phyloP scores from a whole-genome alignment of 768 basidiomycete genomes.

The Russula abietina region DNA sequence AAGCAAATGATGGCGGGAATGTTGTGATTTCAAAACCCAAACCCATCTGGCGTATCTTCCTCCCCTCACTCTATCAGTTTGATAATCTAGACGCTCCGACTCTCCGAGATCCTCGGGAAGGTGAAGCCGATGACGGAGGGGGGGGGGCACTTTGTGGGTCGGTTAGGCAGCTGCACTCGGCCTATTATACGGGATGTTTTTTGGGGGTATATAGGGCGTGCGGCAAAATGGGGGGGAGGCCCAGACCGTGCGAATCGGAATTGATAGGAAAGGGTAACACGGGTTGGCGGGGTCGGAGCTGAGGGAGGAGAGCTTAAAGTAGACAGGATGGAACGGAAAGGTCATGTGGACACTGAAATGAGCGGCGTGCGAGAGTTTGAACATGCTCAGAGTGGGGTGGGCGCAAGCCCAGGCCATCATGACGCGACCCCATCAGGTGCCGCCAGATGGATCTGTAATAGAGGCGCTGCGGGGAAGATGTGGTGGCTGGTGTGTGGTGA shows the following conservation, averaged over 20 bases:
- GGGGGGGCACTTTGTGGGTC: background rate
- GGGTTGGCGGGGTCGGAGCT: conserved; percentile 9
- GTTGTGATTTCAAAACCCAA: background rate
- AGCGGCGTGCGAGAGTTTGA: conserved; percentile 15
- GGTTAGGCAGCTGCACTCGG: background rate
- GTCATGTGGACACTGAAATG: conserved; percentile 20
- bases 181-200: background rate
- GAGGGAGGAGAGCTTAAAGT: background rate
- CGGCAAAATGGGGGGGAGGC: background rate
- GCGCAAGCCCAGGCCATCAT: conserved; percentile 21
- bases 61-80: background rate
- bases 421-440: conserved; percentile 11
- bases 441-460: background rate
- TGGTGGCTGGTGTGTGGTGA: conserved; percentile 11
- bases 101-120: conserved; percentile 19
- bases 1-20: background rate
- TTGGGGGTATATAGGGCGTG: background rate
- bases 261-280: conserved; percentile 1
- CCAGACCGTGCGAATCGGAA: conserved; percentile 8
- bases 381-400: conserved; percentile 4
- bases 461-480: conserved; percentile 21
- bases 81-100: conserved; percentile 10
- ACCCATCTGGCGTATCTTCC: conserved; percentile 6
- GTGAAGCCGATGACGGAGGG: background rate
- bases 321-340: background rate